Conservation (phyloP, 2,329 filamentous ascomycete species). For the Colletotrichum lindemuthianum region DNA sequence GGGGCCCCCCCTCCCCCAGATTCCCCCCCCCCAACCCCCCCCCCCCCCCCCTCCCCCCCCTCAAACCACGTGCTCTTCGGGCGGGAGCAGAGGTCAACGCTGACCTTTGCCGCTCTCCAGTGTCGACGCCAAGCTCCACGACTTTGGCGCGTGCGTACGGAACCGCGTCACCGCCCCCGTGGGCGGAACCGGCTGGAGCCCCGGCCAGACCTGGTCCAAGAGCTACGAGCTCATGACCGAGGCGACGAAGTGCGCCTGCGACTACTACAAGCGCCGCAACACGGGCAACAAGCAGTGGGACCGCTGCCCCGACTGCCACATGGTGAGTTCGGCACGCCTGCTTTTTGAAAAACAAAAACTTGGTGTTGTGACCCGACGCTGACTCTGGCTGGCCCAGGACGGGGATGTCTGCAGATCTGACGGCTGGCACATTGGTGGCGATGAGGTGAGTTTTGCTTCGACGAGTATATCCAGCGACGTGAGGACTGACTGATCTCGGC, state of each 20-base stretch:
- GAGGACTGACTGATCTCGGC: not conserved
- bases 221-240: conserved; percentile 22
- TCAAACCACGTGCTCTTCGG: not conserved
- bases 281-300: conserved; percentile 36
- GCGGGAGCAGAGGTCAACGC: not conserved
- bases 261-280: conserved; percentile 28
- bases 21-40: too few relatives aligned
- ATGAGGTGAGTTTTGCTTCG: conserved; percentile 14
- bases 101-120: not conserved
- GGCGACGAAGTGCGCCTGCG: conserved; percentile 31
- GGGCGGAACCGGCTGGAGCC: conserved; percentile 20
- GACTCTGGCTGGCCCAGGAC: conserved; percentile 1
- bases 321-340: not conserved
- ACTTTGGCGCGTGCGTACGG: conserved; percentile 8
- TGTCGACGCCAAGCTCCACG: conserved; percentile 17
- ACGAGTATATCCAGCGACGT: fast-evolving
- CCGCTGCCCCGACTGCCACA: conserved; percentile 30
- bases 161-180: conserved; percentile 3
- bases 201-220: conserved; percentile 26
- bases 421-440: conserved; percentile 33
- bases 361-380: not conserved
- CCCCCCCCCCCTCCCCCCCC: too few relatives aligned
- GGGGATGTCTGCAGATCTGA: conserved; percentile 26
- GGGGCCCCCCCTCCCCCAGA: too few relatives aligned
- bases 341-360: too few relatives aligned